phyloP scores from a whole-genome alignment of 148 eudicot species.

The Vaccinium macrocarpon region DNA sequence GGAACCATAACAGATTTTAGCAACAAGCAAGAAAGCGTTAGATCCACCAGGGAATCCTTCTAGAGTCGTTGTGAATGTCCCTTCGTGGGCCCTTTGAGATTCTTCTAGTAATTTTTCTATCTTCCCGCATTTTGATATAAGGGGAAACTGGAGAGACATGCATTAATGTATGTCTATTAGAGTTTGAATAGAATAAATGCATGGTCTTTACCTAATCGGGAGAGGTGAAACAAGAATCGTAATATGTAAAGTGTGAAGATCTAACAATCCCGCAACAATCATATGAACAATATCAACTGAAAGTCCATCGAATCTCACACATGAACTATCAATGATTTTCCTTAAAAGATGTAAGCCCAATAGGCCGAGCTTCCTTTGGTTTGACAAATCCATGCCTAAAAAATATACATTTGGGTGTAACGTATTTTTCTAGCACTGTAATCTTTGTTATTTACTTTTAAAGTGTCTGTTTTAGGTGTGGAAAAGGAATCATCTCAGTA shows the following conservation, averaged over 20 bases:
- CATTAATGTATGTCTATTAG: background rate
- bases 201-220: background rate
- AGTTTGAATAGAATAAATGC: background rate
- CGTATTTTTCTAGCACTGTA: too few species aligned
- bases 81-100: conserved; percentile 30
- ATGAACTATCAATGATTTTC: background rate
- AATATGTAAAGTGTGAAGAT: background rate
- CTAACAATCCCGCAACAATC: background rate
- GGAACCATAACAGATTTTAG: conserved; percentile 75
- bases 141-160: conserved; percentile 76
- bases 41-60: conserved; percentile 81
- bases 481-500: too few species aligned
- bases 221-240: background rate
- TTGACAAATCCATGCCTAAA: too few species aligned
- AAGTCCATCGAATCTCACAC: background rate
- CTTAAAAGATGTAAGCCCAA: too few species aligned
- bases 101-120: conserved; percentile 52
- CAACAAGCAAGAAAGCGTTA: conserved; percentile 54
- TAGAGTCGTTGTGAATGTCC: conserved; percentile 32
- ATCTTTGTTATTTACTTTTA: too few species aligned
- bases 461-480: too few species aligned
- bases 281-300: background rate
- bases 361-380: too few species aligned
- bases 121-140: conserved; percentile 75
- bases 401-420: too few species aligned